Base-by-base conservation (phyloP, 257 asterid species). In the Scutellaria baicalensis region DNA sequence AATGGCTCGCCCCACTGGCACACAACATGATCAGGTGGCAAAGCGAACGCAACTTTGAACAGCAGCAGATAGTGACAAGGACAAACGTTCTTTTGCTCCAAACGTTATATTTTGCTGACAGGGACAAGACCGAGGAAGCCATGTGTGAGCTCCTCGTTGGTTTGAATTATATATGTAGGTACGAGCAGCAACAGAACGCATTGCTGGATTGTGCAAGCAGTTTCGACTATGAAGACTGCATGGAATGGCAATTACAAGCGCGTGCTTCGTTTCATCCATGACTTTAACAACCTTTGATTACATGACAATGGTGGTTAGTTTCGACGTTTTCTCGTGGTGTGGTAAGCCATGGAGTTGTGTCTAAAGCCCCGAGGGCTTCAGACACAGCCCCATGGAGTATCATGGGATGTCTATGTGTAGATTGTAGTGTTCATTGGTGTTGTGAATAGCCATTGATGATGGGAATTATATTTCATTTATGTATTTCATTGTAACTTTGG, bases 1-100 rank as follows among this genome's bases (percentile, higher is more conserved):
- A 59, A 54, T 86, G 97, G 93, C 86, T 94, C 4, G 85, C 86
- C 6, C 99, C 98, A 0, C 63, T 94, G 8, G 97, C 98, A 4
- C 98, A 91, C 74, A 89, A 83, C 85, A 89, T 89, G 96, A 89
- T 91, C 77, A 79, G 87, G 78, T 91, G 98, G 99, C 99, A 94
- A 74, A 89, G 89, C 1, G 98, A 94, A 65, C 80, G 97, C 4
- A 91, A 92, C 51, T 84, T 89, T 18, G 99, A 94, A 68, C 98
- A 92, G 80, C 95, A 87, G 10, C 98, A 92, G 64, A 83, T 94
- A 17, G 95, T 86, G 31, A 80, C 82, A 0, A 79, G 91, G 75
- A 86, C 96, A 0, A 89, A 89, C 8, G 95, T 91, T 49, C 93
- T 91, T 45, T 67, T 94, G 83, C 89, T 94, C 59, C 96, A 91